Evolutionary conservation across 305 asterid genomes (phyloP).

Genomic region (Solanum hybrid): DNA sequence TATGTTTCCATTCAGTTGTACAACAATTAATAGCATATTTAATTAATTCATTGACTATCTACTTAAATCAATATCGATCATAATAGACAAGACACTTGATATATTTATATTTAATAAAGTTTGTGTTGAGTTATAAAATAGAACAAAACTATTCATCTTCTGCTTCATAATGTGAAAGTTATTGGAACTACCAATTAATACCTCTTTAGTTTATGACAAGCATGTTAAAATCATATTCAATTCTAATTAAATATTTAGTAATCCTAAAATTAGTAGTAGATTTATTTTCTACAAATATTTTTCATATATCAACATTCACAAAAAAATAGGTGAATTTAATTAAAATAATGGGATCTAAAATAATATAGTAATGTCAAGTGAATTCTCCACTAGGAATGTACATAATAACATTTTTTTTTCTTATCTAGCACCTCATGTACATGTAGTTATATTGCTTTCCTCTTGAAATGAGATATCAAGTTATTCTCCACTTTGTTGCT

Average conservation of each 20-base stretch:
- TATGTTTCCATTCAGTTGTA: neutral
- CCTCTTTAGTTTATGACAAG: neutral
- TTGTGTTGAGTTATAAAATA: neutral
- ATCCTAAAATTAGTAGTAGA: neutral
- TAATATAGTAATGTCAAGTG: neutral
- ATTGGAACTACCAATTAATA: neutral
- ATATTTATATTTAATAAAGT: neutral
- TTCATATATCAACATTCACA: neutral
- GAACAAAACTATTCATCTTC: neutral
- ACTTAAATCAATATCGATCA: neutral
- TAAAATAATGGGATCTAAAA: neutral
- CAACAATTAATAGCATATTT: neutral
- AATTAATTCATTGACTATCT: neutral
- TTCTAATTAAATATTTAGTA: neutral
- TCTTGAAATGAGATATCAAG: neutral
- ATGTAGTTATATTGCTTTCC: neutral
- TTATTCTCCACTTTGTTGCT: neutral
- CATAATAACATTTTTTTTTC: neutral
- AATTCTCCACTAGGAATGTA: neutral
- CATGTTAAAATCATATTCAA: neutral
- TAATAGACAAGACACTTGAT: neutral
- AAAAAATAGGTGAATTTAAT: neutral
- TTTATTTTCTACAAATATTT: neutral
- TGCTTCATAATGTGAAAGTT: neutral
- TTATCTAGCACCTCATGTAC: neutral